A percentile compares a stretch with the other conserved stretches of the same genome.
Conservation (phyloP, 176 grass and related monocot genomes). For the Carex littledalei region DNA sequence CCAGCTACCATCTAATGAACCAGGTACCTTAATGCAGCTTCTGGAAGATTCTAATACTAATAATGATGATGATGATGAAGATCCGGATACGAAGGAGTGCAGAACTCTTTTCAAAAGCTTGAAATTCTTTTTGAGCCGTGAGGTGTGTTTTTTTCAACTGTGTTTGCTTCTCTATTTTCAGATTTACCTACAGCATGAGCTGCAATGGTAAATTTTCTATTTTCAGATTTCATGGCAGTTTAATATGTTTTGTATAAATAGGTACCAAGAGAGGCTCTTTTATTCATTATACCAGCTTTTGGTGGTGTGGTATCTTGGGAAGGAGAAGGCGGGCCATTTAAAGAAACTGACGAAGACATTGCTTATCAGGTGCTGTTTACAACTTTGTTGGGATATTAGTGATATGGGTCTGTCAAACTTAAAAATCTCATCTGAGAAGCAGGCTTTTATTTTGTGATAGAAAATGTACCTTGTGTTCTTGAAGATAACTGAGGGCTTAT, state of each 20-base stretch:
- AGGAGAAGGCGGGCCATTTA: conserved; percentile 78
- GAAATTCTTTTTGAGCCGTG: conserved; percentile 89
- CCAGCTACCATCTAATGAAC: conserved; percentile 88
- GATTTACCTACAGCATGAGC: not conserved
- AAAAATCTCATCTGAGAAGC: not conserved
- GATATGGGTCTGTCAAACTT: not conserved
- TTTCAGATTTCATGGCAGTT: not conserved
- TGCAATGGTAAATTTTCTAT: not conserved
- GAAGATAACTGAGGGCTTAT: not conserved
- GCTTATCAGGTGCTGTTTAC: conserved; percentile 67
- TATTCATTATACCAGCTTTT: conserved; percentile 93
- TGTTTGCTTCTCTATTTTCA: not conserved
- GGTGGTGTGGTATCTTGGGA: conserved; percentile 94
- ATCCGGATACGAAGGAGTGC: conserved; percentile 54
- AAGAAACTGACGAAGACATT: conserved; percentile 59
- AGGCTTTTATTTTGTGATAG: not conserved
- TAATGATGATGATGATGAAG: conserved; percentile 40
- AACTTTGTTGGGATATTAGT: not conserved
- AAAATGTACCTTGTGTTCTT: not conserved
- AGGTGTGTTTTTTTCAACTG: conserved; percentile 41
- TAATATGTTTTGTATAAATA: conserved; percentile 18
- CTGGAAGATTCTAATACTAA: conserved; percentile 54
- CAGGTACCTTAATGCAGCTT: conserved; percentile 89
- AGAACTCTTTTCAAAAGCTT: conserved; percentile 78
- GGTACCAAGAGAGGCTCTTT: conserved; percentile 91